phyloP scores from a whole-genome alignment of 225 moss, liverwort and hornwort genomes.

The Polytrichum formosum region DNA sequence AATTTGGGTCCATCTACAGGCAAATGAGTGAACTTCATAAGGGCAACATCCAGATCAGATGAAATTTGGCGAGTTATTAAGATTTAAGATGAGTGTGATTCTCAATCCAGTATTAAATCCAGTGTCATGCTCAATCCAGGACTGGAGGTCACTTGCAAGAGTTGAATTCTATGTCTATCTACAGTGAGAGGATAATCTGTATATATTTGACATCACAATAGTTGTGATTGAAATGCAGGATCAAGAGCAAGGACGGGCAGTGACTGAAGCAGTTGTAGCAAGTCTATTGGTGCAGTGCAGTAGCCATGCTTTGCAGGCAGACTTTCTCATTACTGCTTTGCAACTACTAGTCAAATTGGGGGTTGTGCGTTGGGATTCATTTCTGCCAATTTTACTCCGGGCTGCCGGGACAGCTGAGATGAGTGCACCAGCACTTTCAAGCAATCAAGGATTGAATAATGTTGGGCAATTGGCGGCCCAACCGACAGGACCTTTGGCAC shows the following conservation, averaged over 20 bases:
- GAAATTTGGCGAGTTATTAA: too few relatives aligned
- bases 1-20: too few relatives aligned
- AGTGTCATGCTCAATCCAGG: too few relatives aligned
- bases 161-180: neutral
- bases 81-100: too few relatives aligned
- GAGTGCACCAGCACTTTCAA: constrained; percentile 43
- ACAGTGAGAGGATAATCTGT: too few relatives aligned
- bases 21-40: too few relatives aligned
- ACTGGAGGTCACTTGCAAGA: neutral
- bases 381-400: constrained; percentile 70
- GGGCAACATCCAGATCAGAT: too few relatives aligned
- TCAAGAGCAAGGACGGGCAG: constrained; percentile 71
- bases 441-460: constrained; percentile 41
- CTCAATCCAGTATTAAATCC: too few relatives aligned
- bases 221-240: constrained; percentile 40
- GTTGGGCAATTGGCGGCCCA: constrained; percentile 48
- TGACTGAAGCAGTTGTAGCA: constrained; percentile 76
- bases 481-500: constrained; percentile 48
- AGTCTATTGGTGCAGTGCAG: constrained; percentile 78
- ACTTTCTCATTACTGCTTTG: constrained; percentile 72
- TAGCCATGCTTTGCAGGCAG: constrained; percentile 75
- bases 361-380: constrained; percentile 85
- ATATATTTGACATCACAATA: too few relatives aligned
- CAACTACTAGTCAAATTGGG: constrained; percentile 68
- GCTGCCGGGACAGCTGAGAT: constrained; percentile 68